Evolutionary conservation across 2,329 filamentous ascomycete species (phyloP), one percentile per base, ranked within the genome.

Genomic region (Sporothrix brunneoviolacea): DNA sequence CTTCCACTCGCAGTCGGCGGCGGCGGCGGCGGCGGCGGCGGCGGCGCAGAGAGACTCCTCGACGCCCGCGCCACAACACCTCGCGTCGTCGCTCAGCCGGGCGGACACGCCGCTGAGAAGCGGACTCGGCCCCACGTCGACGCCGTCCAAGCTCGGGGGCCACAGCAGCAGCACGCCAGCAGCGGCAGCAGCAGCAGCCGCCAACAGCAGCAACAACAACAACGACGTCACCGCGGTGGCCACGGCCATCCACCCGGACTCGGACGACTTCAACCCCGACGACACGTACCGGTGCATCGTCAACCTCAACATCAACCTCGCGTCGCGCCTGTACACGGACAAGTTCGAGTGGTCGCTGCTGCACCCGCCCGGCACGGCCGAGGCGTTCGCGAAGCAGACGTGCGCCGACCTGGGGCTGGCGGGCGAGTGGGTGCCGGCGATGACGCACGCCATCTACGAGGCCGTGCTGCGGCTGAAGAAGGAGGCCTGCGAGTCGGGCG

Each of bases 341-440:
- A 95, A 91, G 63, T 97, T 98, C 57, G 91, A 97, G 65, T 97
- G 91, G 91, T 97, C 91, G 5, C 73, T 98, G 18, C 75, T 95
- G 16, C 91, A 97, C 61, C 90, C 91, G 3, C 86, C 90, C 2
- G 91, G 91, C 19, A 90, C 91, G 37, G 89, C 93, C 0, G 91
- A 98, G 66, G 82, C 85, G 12, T 97, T 97, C 65, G 91, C 93
- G 30, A 89, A 88, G 63, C 82, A 89, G 57, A 97, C 93, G 0
- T 97, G 93, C 64, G 87, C 89, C 24, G 93, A 98, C 64, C 74
- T 98, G 8, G 91, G 91, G 7, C 73, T 98, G 48, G 77, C 84
- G 7, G 89, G 90, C 40, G 93, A 98, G 70, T 98, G 93, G 90
- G 82, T 95, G 4, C 87, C 90, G 3, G 88, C 89, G 27, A 88